Percentiles rank a stretch among this genome's conserved stretches.
phyloP scores from a whole-genome alignment of 73 alveolate species.

The Paramecium sonneborni region DNA sequence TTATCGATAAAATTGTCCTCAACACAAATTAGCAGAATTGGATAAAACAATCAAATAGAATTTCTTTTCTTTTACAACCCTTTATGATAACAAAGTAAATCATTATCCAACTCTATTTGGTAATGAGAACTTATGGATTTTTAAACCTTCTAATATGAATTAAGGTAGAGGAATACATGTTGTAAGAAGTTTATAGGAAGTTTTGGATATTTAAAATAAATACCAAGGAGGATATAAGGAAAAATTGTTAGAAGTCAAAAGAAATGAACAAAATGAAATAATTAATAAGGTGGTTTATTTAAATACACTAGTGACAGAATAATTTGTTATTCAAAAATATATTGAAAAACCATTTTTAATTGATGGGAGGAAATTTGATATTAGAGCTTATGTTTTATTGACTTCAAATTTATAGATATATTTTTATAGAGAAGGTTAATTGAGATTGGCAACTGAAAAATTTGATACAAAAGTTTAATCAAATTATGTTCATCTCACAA shows the following conservation, averaged over 20 bases:
- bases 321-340: conserved; percentile 78
- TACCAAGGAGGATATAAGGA: conserved; percentile 39
- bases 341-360: conserved; percentile 76
- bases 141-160: conserved; percentile 78
- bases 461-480: conserved; percentile 66
- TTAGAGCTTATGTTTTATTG: conserved; percentile 73
- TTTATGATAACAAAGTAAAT: not conserved
- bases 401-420: not conserved
- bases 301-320: conserved; percentile 11
- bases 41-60: conserved; percentile 14
- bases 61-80: not conserved
- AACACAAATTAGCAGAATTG: not conserved
- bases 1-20: not conserved
- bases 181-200: conserved; percentile 66
- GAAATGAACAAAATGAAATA: conserved; percentile 41
- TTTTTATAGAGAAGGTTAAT: conserved; percentile 75
- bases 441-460: conserved; percentile 73
- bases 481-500: conserved; percentile 77
- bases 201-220: conserved; percentile 64
- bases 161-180: conserved; percentile 85
- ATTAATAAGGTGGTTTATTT: not conserved
- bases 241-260: conserved; percentile 12
- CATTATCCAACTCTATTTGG: conserved; percentile 66
- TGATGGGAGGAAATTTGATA: conserved; percentile 77
- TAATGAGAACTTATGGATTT: conserved; percentile 78